Base-by-base conservation (phyloP, 169 alveolate genomes). In the Eimeria acervulina region DNA sequence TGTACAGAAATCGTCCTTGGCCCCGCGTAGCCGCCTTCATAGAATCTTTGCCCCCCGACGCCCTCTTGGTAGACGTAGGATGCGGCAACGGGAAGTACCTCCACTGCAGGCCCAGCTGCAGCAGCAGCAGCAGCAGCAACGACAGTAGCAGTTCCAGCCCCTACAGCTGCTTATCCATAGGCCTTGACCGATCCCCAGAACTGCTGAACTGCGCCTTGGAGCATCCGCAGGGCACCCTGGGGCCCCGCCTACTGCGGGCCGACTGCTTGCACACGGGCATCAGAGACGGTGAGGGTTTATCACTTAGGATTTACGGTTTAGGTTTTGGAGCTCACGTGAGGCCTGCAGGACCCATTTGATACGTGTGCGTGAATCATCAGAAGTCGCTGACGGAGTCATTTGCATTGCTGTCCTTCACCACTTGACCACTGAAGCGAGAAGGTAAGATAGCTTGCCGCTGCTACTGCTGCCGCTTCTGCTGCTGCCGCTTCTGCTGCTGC, bases 61-160 rank as follows among this genome's bases (percentile, higher is more conserved):
- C 99, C 10, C 94, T 98, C 10, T 99, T 99, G 70, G 95, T 98
- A 23, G 99, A 99, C 96, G 99, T 99, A 8, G 99, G 99, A 7
- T 99, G 99, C 96, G 99, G 99, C 74, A 99, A 99, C 97, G 99
- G 99, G 13, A 99, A 99, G 96, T 99, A 99, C 97, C 97, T 99
- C 61, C 96, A 97, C 47, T 95, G 97, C 38, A 97, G 96, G 95
- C 97, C 97, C 94, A 95, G 95, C 70, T 31, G 72, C 72, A 26
- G 33, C 23, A 40, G 52, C 85, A 28, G n/a, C 66, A 33, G 40
- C 63, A 17, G 66, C 40, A 40, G 70, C 92, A 26, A 38, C 94
- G 99, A 95, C 95, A 96, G 95, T 97, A 97, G 83, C 55, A 33
- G 61, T 42, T 66, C 68, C 81, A 78, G 52, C 38, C 31, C 70